Evolutionary conservation across 768 basidiomycete genomes (phyloP), one percentile per base, ranked within the genome.

Genomic region (Glaciozyma martinii): DNA sequence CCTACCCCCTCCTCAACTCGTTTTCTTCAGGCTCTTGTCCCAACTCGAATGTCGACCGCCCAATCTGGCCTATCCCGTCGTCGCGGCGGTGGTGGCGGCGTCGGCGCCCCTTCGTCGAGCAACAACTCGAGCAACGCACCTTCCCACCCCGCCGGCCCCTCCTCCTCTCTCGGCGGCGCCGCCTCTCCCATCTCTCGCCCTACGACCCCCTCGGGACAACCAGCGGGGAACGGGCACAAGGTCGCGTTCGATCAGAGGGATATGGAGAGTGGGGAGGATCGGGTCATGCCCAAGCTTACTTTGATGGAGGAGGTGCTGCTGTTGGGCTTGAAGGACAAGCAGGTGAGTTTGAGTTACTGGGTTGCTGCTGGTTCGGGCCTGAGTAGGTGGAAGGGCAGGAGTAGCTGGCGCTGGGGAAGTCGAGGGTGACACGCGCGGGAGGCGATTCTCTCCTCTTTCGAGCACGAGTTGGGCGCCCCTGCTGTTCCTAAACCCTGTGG

Each of bases 241-340:
- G 62, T 99, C 73, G 95, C 94, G 8, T 97, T 82, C 74, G 95
- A 98, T 80, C 92, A 91, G 4, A 80, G 90, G 60, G 95, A 99
- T 78, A 76, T 95, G 70, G 79, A 81, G 54, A 83, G 88, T 74
- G 63, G 62, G 5, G 82, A 83, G 60, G 85, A 83, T 44, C 84
- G 86, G 71, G 84, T 85, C 67, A 80, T 75, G n/a, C 95, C 95
- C 4, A 81, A 81, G 63, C 79, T 99, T 71, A 99, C 95, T 30
- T 82, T 99, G 62, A 89, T 98, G 88, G 95, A 99, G 79, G 95
- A 99, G 79, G 86, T 99, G 9, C 79, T 98, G 66, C 77, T 99
- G 62, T 78, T 99, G 18, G 95, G 95, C 6, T 79, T 99, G 63
- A 97, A 98, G 77, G 95, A 98, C 79, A 93, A 92, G 75, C 91